Conservation (phyloP, 805 yeast species). For the Isabelozyma rhagii region DNA sequence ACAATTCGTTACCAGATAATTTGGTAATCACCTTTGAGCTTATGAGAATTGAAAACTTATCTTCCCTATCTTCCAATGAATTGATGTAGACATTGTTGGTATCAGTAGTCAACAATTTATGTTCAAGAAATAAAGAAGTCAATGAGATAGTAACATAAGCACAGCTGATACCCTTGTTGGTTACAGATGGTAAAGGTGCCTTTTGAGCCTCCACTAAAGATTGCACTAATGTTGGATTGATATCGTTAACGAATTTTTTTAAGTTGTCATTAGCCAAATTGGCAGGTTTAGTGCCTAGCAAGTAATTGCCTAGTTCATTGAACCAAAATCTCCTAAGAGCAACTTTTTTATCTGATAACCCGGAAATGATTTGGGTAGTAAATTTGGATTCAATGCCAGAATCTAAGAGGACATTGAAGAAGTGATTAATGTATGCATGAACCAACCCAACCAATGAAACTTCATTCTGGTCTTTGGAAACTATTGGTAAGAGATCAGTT, state of each 20-base stretch:
- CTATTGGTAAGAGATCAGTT: conserved; percentile 45
- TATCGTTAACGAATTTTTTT: conserved; percentile 9
- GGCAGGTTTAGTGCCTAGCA: conserved; percentile 8
- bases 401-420: conserved; percentile 24
- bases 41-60: conserved; percentile 47
- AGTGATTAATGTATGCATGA: conserved; percentile 46
- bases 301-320: conserved; percentile 40
- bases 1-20: conserved; percentile 42
- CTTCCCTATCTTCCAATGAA: conserved; percentile 29
- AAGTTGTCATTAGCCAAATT: conserved; percentile 5
- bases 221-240: conserved; percentile 21
- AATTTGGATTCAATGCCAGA: conserved; percentile 15
- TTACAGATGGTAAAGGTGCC: conserved; percentile 53
- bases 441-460: conserved; percentile 48
- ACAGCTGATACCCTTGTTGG: conserved; percentile 50
- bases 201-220: conserved; percentile 41
- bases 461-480: conserved; percentile 78
- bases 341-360: conserved; percentile 63
- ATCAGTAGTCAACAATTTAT: conserved; percentile 6
- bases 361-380: conserved; percentile 43
- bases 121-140: conserved; percentile 2
- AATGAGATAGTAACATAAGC: conserved; percentile 49
- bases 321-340: conserved; percentile 70
- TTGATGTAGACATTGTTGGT: conserved; percentile 27
- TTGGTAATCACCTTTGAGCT: conserved; percentile 51